A percentile compares a stretch with the other conserved stretches of the same genome.
Evolutionary conservation across 805 yeast species (phyloP).

Genomic region (Kodamaea lidongshanica): DNA sequence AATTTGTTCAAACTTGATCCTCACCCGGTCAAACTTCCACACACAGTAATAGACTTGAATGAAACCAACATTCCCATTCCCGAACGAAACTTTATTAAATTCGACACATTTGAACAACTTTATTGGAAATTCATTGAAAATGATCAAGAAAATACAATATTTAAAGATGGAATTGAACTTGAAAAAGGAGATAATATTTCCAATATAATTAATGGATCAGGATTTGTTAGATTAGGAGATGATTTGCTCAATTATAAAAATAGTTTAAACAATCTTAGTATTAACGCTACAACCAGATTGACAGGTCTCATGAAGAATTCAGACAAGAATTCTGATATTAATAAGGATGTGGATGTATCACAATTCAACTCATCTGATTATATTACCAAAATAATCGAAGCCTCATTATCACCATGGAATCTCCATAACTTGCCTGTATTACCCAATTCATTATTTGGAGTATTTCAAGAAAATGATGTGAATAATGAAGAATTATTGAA

Average conservation of each 20-base stretch:
- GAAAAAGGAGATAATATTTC: constrained; percentile 22
- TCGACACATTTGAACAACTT: constrained; percentile 31
- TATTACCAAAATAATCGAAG: constrained; percentile 14
- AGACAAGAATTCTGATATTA: constrained; percentile 2
- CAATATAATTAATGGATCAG: constrained; percentile 29
- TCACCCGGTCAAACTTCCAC: not conserved
- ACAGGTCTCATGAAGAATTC: not conserved
- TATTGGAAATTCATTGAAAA: constrained; percentile 38
- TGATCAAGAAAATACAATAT: constrained; percentile 16
- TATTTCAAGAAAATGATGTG: constrained; percentile 35
- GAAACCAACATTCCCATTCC: constrained; percentile 11
- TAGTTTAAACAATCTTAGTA: constrained; percentile 15
- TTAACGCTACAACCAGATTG: constrained; percentile 11
- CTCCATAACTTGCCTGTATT: constrained; percentile 47
- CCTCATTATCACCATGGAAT: constrained; percentile 48
- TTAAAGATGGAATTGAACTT: constrained; percentile 21
- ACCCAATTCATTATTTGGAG: constrained; percentile 44
- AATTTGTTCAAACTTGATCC: not conserved
- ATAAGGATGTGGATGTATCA: constrained; percentile 8
- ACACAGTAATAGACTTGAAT: constrained; percentile 4
- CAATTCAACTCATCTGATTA: constrained; percentile 18
- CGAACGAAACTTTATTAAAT: constrained; percentile 10
- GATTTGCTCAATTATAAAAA: constrained; percentile 22
- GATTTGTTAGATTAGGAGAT: constrained; percentile 29
- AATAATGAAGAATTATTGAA: constrained; percentile 38